phyloP scores from a whole-genome alignment of 1,284 basidiomycete species.

The Omphalotus olearius region DNA sequence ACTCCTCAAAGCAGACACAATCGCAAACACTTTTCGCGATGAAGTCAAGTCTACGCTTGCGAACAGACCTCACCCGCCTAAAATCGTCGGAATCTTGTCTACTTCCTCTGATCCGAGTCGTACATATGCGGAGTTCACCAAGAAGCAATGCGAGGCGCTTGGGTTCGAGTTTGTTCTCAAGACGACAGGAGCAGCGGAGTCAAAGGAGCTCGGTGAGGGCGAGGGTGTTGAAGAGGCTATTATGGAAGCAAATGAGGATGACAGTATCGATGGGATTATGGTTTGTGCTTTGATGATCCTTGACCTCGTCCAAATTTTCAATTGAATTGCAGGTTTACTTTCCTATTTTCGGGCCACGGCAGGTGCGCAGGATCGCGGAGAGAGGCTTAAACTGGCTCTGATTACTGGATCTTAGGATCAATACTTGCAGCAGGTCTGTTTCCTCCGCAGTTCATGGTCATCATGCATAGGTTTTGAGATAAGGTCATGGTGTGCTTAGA shows the following conservation, averaged over 20 bases:
- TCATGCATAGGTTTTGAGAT: no score
- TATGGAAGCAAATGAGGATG: slow-evolving; percentile 90
- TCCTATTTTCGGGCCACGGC: slow-evolving; percentile 84
- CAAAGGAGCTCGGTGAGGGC: slow-evolving; percentile 45
- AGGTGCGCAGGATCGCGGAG: slow-evolving; percentile 44
- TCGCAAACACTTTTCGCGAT: slow-evolving; percentile 63
- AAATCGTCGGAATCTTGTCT: slow-evolving; percentile 89
- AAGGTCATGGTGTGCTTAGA: slow-evolving; percentile 34
- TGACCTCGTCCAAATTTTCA: slow-evolving; percentile 6
- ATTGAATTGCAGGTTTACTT: slow-evolving; percentile 72
- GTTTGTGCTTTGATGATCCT: slow-evolving; percentile 39
- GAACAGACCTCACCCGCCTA: slow-evolving; percentile 41
- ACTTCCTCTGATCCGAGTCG: slow-evolving; percentile 85
- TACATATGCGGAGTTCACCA: slow-evolving; percentile 92
- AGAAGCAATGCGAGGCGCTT: slow-evolving; percentile 85
- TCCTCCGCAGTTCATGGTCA: background rate
- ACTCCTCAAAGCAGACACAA: slow-evolving; percentile 69
- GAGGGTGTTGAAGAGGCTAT: slow-evolving; percentile 90
- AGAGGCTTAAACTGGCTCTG: slow-evolving; percentile 4
- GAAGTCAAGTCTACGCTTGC: slow-evolving; percentile 56
- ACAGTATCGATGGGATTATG: slow-evolving; percentile 91
- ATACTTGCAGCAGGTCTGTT: slow-evolving; percentile 82
- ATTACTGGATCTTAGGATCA: slow-evolving; percentile 64
- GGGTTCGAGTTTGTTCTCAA: slow-evolving; percentile 86
- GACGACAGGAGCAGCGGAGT: slow-evolving; percentile 63